Percentiles rank a stretch among this genome's conserved stretches.
phyloP scores from a whole-genome alignment of 2,329 filamentous ascomycete species.

The Beauveria scarabaeidicola region DNA sequence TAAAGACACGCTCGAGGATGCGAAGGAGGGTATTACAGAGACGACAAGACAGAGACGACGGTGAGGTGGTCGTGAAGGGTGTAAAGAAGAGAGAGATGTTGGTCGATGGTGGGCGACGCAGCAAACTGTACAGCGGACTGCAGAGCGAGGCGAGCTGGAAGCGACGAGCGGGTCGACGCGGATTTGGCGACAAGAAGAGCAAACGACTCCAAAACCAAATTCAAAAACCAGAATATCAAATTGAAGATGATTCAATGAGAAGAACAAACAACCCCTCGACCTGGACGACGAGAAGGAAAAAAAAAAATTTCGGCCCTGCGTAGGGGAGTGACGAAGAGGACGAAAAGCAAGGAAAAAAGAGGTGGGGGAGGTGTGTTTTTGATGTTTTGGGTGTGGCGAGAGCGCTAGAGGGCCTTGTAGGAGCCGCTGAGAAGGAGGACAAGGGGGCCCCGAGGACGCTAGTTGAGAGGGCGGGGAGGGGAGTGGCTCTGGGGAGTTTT shows the following conservation, averaged over 20 bases:
- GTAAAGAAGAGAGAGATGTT: background rate
- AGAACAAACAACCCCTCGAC: conserved; percentile 2
- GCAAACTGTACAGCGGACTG: background rate
- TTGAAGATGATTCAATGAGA: background rate
- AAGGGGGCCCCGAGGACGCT: background rate
- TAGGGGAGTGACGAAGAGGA: background rate
- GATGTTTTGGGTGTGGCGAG: conserved; percentile 1
- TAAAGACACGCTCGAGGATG: background rate
- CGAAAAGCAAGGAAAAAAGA: background rate
- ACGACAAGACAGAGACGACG: background rate
- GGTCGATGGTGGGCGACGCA: background rate
- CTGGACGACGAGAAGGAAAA: background rate
- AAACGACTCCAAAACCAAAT: background rate
- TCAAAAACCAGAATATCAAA: background rate
- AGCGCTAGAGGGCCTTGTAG: background rate
- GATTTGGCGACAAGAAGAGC: background rate
- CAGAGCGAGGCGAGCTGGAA: background rate
- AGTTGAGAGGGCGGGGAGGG: background rate
- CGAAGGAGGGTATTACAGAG: background rate
- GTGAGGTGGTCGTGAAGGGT: background rate
- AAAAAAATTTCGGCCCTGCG: background rate
- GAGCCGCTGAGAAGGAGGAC: background rate
- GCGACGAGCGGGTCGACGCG: conserved; percentile 4
- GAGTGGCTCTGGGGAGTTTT: background rate
- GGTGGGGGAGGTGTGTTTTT: conserved; percentile 8